Evolutionary conservation across 2,329 filamentous ascomycete genomes (phyloP).

Genomic region (Neurospora sp.): DNA sequence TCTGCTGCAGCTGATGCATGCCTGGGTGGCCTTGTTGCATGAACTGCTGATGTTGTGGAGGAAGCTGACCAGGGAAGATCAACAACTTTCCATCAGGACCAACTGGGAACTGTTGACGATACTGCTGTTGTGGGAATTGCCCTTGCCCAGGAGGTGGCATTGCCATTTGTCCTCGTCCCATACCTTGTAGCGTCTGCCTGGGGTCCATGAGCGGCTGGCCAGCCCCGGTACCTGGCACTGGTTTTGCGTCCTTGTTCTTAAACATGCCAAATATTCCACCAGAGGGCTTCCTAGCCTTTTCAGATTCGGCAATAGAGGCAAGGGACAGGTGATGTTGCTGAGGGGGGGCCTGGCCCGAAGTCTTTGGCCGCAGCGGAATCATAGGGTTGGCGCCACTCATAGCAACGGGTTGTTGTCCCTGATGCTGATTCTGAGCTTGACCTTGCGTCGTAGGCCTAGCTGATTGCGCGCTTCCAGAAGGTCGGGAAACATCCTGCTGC

Average conservation of each 20-base stretch:
- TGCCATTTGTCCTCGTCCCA: slow-evolving; percentile 1
- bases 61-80: slow-evolving; percentile 8
- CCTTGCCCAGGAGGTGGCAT: slow-evolving; percentile 6
- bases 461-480: slow-evolving; percentile 13
- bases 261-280: slow-evolving; percentile 16
- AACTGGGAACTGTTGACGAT: slow-evolving; percentile 10
- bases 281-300: slow-evolving; percentile 8
- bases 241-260: slow-evolving; percentile 6
- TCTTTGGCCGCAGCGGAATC: neutral
- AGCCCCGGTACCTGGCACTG: neutral
- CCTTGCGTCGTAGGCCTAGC: slow-evolving; percentile 7
- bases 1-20: neutral
- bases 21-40: slow-evolving; percentile 1
- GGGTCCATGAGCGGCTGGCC: slow-evolving; percentile 1
- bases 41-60: slow-evolving; percentile 10
- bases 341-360: neutral
- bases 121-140: slow-evolving; percentile 12
- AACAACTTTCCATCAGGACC: slow-evolving; percentile 15
- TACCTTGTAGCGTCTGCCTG: neutral
- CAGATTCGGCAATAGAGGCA: neutral
- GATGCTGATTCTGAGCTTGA: neutral
- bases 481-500: slow-evolving; percentile 13
- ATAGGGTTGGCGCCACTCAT: neutral
- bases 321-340: neutral
- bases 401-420: neutral